A percentile compares a stretch with the other conserved stretches of the same genome.
phyloP scores from a whole-genome alignment of 2,329 filamentous ascomycete genomes.

The Exophiala sp. region DNA sequence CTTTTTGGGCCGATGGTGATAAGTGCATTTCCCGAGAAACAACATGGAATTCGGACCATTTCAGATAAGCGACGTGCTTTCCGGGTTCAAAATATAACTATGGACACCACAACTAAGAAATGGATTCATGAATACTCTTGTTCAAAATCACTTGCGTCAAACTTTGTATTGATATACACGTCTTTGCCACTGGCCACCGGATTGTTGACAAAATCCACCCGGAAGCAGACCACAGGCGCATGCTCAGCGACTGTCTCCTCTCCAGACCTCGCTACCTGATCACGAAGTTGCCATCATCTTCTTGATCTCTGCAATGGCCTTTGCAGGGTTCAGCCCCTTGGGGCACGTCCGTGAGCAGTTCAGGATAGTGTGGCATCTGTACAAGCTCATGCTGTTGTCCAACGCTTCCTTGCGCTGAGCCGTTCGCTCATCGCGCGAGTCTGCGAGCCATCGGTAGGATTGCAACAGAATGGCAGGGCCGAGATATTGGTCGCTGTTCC shows the following conservation, averaged over 20 bases:
- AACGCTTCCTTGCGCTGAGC: constrained; percentile 83
- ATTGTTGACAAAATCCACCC: too few species aligned
- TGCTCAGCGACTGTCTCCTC: neutral
- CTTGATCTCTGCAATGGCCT: constrained; percentile 97
- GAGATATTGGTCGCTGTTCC: constrained; percentile 98
- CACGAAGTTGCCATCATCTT: constrained; percentile 71
- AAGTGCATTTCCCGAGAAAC: constrained; percentile 12
- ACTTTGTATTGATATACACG: constrained; percentile 1
- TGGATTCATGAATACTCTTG: too few species aligned
- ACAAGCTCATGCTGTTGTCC: constrained; percentile 98
- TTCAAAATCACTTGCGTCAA: too few species aligned
- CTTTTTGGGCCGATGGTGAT: constrained; percentile 5
- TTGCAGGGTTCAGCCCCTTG: constrained; percentile 94
- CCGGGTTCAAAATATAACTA: too few species aligned
- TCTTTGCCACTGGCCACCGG: too few species aligned
- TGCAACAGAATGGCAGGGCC: constrained; percentile 94
- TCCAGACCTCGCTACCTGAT: neutral
- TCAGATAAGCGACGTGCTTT: neutral
- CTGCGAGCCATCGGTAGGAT: constrained; percentile 94
- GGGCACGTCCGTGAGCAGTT: constrained; percentile 98
- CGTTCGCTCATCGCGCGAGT: constrained; percentile 88
- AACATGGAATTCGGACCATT: neutral
- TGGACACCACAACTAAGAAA: too few species aligned
- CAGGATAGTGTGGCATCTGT: constrained; percentile 98
- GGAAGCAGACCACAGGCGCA: neutral